Percentiles rank a stretch among this genome's conserved stretches.
phyloP scores from a whole-genome alignment of 2,329 filamentous ascomycete genomes.

The Verticillium isaacii region DNA sequence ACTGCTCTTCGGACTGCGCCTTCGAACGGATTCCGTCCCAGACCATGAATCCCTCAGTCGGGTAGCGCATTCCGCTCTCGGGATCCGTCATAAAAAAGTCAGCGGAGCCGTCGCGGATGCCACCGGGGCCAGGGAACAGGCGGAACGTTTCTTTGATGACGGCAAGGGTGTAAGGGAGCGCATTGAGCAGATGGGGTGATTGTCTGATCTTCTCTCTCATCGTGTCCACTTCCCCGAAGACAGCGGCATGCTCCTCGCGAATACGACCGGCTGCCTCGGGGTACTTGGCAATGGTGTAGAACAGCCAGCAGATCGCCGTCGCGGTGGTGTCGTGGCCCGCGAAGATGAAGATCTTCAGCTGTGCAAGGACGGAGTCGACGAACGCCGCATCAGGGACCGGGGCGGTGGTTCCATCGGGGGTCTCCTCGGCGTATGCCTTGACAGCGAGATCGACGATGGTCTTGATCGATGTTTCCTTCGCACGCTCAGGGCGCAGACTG shows the following conservation, averaged over 20 bases:
- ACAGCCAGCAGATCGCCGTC: slow-evolving; percentile 25
- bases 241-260: slow-evolving; percentile 21
- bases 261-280: slow-evolving; percentile 17
- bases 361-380: slow-evolving; percentile 20
- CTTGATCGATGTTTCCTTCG: neutral
- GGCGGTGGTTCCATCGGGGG: too few relatives aligned
- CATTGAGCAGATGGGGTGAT: slow-evolving; percentile 2
- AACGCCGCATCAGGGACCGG: neutral
- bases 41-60: slow-evolving; percentile 38
- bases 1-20: slow-evolving; percentile 15
- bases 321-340: slow-evolving; percentile 33
- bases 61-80: slow-evolving; percentile 33
- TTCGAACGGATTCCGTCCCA: slow-evolving; percentile 23
- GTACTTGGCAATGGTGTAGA: slow-evolving; percentile 16
- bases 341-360: slow-evolving; percentile 31
- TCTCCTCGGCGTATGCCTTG: neutral
- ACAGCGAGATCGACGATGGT: slow-evolving; percentile 22
- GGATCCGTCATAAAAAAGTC: slow-evolving; percentile 35
- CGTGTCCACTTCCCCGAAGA: slow-evolving; percentile 14
- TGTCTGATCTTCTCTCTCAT: neutral
- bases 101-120: slow-evolving; percentile 30
- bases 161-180: slow-evolving; percentile 24
- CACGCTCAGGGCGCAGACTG: neutral
- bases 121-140: slow-evolving; percentile 45
- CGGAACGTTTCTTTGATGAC: slow-evolving; percentile 52